Conservation (phyloP, 2,329 filamentous ascomycete genomes). For the Fragosphaeria purpurea region DNA sequence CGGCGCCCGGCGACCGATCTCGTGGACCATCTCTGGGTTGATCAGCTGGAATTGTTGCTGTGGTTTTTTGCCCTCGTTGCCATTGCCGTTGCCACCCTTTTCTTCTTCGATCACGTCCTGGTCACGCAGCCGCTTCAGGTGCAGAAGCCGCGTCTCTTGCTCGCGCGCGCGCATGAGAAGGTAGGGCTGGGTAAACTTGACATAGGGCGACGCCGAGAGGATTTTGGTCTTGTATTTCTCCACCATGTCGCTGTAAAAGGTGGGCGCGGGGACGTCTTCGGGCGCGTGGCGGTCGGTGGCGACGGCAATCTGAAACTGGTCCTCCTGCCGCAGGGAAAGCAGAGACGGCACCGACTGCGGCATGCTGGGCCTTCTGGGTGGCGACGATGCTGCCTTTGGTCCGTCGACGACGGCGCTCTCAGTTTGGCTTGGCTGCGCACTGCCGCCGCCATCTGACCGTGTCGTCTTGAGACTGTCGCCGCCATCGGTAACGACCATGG, state of each 20-base stretch:
- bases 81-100: slow-evolving; percentile 41
- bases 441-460: background rate
- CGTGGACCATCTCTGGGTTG: slow-evolving; percentile 89
- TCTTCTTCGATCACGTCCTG: slow-evolving; percentile 54
- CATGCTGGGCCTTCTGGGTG: slow-evolving; percentile 7
- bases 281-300: slow-evolving; percentile 50
- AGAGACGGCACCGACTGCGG: slow-evolving; percentile 8
- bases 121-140: slow-evolving; percentile 73
- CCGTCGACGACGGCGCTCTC: background rate
- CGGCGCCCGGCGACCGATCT: slow-evolving; percentile 67
- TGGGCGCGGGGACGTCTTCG: slow-evolving; percentile 75
- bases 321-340: slow-evolving; percentile 29
- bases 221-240: slow-evolving; percentile 88
- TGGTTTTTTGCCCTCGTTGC: slow-evolving; percentile 49
- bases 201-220: slow-evolving; percentile 88
- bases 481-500: background rate
- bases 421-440: background rate
- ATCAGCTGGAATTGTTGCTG: slow-evolving; percentile 79
- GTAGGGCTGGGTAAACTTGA: slow-evolving; percentile 90
- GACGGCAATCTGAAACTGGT: slow-evolving; percentile 23
- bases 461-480: background rate
- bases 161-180: slow-evolving; percentile 85
- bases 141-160: slow-evolving; percentile 73
- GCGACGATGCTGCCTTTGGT: background rate
- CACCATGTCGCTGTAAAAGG: slow-evolving; percentile 91